Evolutionary conservation across 805 yeast species (phyloP), one percentile per base, ranked within the genome.

Genomic region (Pichia manshurica): DNA sequence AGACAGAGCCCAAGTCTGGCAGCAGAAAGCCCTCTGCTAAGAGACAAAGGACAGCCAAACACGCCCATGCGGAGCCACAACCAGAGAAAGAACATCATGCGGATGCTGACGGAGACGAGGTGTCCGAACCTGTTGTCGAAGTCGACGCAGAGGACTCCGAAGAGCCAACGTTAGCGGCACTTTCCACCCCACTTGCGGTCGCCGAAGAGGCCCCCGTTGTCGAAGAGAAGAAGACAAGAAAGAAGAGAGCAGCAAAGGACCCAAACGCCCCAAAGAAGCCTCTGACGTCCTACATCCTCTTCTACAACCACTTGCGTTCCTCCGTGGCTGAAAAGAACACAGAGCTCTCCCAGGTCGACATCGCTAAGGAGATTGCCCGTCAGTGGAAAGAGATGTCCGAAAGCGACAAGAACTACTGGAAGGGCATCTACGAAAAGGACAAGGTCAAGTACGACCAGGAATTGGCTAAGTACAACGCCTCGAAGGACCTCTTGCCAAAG

Each of bases 211-310:
- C 28, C 15, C 28, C 40, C 21, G 36, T 33, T 6, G 36, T n/a
- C 6, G 36, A 35, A 55, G 64, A 52, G 72, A 69, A 67, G 53
- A 62, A 55, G 49, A 59, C 39, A 73, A 72, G 64, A 48, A 82
- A 78, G 67, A 79, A 77, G 58, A 74, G 72, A 58, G 70, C 63
- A 34, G 73, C 68, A 45, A 72, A 68, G 57, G 98, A 91, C 67
- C 97, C 97, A 45, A 83, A 86, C 60, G 96, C 96, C 39, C 99
- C 99, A 50, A 88, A 87, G 74, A 89, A 89, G 61, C 98, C 99
- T 15, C 72, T 87, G 60, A 89, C 96, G 20, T 84, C 87, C 39
- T 90, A 81, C 70, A 86, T 91, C 65, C 76, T 81, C 37, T 91
- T 81, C 67, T 81, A 87, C 45, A 82, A 84, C 54, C 81, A 79